phyloP scores from a whole-genome alignment of 2,329 filamentous ascomycete genomes.

The Fusarium torulosum region DNA sequence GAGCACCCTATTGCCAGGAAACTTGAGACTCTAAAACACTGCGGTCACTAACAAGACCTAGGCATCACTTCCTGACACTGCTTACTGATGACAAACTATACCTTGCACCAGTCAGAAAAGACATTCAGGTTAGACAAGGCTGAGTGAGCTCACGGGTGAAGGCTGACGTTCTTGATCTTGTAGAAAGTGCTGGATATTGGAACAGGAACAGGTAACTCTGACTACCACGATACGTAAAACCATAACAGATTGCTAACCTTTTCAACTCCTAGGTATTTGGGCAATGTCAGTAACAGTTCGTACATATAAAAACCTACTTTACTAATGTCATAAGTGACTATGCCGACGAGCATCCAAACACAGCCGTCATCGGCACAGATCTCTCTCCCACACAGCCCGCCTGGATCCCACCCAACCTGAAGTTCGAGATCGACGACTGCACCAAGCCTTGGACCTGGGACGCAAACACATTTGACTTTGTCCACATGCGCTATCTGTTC shows the following conservation, averaged over 20 bases:
- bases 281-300: conserved; percentile 8
- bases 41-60: neutral
- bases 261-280: conserved; percentile 4
- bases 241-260: neutral
- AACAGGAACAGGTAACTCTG: conserved; percentile 3
- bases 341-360: conserved; percentile 18
- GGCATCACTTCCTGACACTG: conserved; percentile 27
- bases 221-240: neutral
- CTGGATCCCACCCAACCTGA: conserved; percentile 19
- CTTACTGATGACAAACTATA: conserved; percentile 14
- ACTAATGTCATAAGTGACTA: conserved; percentile 8
- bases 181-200: conserved; percentile 26
- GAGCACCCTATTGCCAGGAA: neutral
- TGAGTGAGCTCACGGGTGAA: fast-evolving
- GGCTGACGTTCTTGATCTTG: neutral
- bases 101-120: conserved; percentile 17
- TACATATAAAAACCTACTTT: fast-evolving
- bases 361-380: conserved; percentile 16
- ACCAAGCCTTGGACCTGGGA: conserved; percentile 19
- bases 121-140: neutral
- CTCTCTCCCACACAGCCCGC: conserved; percentile 21
- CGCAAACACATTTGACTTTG: conserved; percentile 11
- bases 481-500: conserved; percentile 27
- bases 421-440: conserved; percentile 25
- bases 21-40: fast-evolving